These are phyloP conservation scores for Monilinia fructigena DNA, from an alignment of 2,329 filamentous ascomycete genomes.

Conservation along the genomic window DNA sequence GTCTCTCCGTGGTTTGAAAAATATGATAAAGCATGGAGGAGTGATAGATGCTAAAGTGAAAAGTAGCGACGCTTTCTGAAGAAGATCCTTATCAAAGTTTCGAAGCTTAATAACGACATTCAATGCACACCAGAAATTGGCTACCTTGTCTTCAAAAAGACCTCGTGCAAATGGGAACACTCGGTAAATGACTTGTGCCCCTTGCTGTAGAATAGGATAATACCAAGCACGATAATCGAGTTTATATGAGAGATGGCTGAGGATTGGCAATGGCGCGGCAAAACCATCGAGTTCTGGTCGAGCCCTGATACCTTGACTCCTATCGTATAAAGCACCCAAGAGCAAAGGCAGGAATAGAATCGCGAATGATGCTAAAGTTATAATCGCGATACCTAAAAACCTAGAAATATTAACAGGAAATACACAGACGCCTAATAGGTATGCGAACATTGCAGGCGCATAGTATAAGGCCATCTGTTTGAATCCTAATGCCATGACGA, in stretches of 20 bases:
- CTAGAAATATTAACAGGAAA: slow-evolving; percentile 69
- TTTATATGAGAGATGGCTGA: slow-evolving; percentile 55
- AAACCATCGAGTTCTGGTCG: slow-evolving; percentile 56
- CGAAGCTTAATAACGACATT: slow-evolving; percentile 88
- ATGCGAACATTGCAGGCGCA: slow-evolving; percentile 88
- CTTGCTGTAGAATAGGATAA: slow-evolving; percentile 73
- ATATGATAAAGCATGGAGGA: slow-evolving; percentile 75
- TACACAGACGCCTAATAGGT: slow-evolving; percentile 82
- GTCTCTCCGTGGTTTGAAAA: slow-evolving; percentile 73
- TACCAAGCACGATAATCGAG: slow-evolving; percentile 65
- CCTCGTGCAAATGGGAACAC: slow-evolving; percentile 95
- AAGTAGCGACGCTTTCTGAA: slow-evolving; percentile 73
- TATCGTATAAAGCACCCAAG: slow-evolving; percentile 67
- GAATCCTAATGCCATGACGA: slow-evolving; percentile 90
- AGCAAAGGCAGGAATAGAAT: slow-evolving; percentile 75
- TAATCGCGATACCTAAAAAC: slow-evolving; percentile 71
- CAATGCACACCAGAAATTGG: slow-evolving; percentile 94
- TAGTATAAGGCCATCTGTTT: slow-evolving; percentile 99
- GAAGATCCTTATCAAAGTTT: slow-evolving; percentile 64
- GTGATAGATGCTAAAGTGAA: slow-evolving; percentile 75
- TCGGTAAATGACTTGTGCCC: slow-evolving; percentile 83
- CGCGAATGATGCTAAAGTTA: slow-evolving; percentile 71
- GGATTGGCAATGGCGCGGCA: slow-evolving; percentile 62
- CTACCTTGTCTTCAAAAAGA: slow-evolving; percentile 97
- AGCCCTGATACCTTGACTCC: slow-evolving; percentile 60